phyloP scores from a whole-genome alignment of 768 basidiomycete species.

The Jaapia argillacea region DNA sequence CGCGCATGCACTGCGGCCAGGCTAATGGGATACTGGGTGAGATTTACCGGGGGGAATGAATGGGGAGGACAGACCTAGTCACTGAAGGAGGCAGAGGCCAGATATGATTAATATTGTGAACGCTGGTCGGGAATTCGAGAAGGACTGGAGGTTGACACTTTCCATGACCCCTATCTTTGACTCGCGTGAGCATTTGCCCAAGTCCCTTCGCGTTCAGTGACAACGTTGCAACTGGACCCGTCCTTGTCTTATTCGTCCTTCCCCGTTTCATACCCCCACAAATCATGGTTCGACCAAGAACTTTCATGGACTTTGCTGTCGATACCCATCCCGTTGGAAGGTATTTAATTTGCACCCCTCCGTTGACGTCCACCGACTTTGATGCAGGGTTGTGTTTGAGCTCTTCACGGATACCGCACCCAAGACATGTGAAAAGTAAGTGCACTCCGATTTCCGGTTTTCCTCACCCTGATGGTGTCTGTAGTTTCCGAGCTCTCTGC shows the following conservation, averaged over 20 bases:
- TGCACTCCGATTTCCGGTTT: neutral
- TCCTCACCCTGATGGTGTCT: conserved; percentile 3
- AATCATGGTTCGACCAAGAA: conserved; percentile 44
- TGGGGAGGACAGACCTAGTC: too few species aligned
- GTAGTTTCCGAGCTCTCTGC: conserved; percentile 76
- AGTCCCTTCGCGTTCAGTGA: too few species aligned
- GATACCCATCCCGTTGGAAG: conserved; percentile 43
- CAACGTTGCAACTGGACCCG: too few species aligned
- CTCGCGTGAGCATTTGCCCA: too few species aligned
- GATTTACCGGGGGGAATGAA: conserved; percentile 5
- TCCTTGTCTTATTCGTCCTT: too few species aligned
- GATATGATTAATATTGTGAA: too few species aligned
- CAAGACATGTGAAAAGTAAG: conserved; percentile 75
- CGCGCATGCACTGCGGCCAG: conserved; percentile 36
- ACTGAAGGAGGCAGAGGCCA: too few species aligned
- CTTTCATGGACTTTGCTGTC: conserved; percentile 59
- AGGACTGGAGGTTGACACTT: neutral
- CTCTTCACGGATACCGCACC: conserved; percentile 65
- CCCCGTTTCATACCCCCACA: too few species aligned
- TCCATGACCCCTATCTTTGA: too few species aligned
- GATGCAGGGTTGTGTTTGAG: conserved; percentile 66
- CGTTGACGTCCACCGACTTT: neutral
- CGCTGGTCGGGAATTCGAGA: neutral
- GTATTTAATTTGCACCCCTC: conserved; percentile 19
- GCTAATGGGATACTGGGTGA: conserved; percentile 7